Base-by-base conservation (phyloP, 148 eudicot genomes). In the Talinum fruticosum region DNA sequence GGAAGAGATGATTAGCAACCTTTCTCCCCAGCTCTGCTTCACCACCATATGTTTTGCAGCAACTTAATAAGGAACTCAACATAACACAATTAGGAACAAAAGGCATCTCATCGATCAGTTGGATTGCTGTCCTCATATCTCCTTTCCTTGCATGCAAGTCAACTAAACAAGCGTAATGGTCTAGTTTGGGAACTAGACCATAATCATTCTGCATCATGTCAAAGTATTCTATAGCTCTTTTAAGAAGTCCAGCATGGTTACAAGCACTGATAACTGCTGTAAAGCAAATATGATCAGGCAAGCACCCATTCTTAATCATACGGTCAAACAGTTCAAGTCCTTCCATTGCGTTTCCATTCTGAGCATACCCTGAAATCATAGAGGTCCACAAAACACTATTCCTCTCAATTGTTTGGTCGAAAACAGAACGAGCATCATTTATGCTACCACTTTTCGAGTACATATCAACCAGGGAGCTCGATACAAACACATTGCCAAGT, bases 151-250 rank as follows among this genome's bases (percentile, higher is more conserved):
- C 87, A 80, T 80, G 77, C 51, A 88, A 72, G 72, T 86, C 87
- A 57, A 88, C 75, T 21, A 88, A 47, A 71, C 90, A 87, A 71
- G 88, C 85, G 71, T 87, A 85, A 18, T 85, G 88, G 76, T 85
- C 90, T 12, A 81, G 45, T n/a, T 76, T 74, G 66, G 90, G 88
- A 79, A 76, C 76, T 57, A 87, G 18, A 66, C 79, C 75, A 53
- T 79, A 79, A 44, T 83, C 78, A 34, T 68, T 74, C 54, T 53
- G 78, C 87, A 87, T 84, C 76, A 70, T 84, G 4, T 84, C 61
- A 59, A 85, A 85, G 82, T 81, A 78, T 15, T 67, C 74, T 26
- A 87, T 19, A 36, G 81, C 90, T 75, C 66, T 74, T 47, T 84
- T 83, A 51, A 85, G 83, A 72, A 74, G 78, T 21, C 90, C 90